Conservation (phyloP, 371 early-diverging fungal species). For the Mortierella sp. region DNA sequence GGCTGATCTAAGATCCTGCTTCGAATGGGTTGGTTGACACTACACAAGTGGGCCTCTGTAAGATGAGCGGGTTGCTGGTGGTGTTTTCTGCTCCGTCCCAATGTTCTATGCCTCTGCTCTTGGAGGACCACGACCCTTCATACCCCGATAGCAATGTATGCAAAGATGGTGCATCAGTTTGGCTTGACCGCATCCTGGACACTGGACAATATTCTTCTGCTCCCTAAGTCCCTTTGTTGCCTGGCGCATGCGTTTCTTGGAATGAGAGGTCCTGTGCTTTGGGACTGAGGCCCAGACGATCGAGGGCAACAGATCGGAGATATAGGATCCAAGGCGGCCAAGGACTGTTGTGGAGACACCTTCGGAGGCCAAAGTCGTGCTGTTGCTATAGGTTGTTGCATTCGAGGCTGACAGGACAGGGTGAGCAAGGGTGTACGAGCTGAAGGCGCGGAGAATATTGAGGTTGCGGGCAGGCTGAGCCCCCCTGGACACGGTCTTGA, state of each 20-base stretch:
- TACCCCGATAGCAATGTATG: slow-evolving; percentile 75
- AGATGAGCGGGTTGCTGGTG: neutral
- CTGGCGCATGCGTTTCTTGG: slow-evolving; percentile 87
- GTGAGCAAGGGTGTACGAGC: slow-evolving; percentile 25
- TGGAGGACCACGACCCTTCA: slow-evolving; percentile 52
- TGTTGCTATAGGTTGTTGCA: slow-evolving; percentile 9
- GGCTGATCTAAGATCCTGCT: too few species aligned
- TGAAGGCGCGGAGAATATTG: slow-evolving; percentile 33
- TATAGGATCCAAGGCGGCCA: slow-evolving; percentile 50
- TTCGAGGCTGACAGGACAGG: slow-evolving; percentile 6
- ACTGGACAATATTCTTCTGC: slow-evolving; percentile 75
- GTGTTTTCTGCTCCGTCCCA: neutral
- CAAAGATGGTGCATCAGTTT: slow-evolving; percentile 84
- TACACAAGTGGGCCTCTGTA: neutral
- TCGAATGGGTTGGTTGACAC: too few species aligned
- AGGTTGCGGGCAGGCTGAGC: slow-evolving; percentile 29
- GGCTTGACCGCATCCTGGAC: slow-evolving; percentile 79
- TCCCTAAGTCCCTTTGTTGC: slow-evolving; percentile 83
- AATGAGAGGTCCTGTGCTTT: slow-evolving; percentile 88
- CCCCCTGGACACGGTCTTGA: slow-evolving; percentile 24
- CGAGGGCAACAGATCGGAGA: slow-evolving; percentile 53
- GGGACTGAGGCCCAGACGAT: slow-evolving; percentile 84
- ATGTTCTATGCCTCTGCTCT: slow-evolving; percentile 22
- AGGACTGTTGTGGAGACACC: slow-evolving; percentile 43
- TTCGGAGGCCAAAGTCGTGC: slow-evolving; percentile 8